Evolutionary conservation across 345 rosid species (phyloP), one percentile per base, ranked within the genome.

Genomic region (Eucalyptus viminalis): DNA sequence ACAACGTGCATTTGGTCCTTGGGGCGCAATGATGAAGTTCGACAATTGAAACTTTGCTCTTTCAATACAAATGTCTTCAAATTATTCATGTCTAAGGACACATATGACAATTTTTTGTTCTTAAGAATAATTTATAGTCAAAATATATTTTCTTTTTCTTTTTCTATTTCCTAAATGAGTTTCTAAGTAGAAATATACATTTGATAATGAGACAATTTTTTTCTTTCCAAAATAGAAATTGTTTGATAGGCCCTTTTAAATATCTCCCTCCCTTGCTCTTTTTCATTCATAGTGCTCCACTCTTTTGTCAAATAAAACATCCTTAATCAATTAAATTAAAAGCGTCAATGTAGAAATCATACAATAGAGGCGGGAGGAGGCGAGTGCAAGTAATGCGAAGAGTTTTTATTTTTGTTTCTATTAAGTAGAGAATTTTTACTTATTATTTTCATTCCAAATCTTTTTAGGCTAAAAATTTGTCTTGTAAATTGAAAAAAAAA

Each of bases 321-420:
- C 62, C 3, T 56, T 24, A 11, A 9, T 56, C 13, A 22, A 56
- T 56, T 9, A 9, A 54, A 54, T 54, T 54, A 4, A 56, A 24
- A 56, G 24, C 0, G 1, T 53, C 0, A 7, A 7, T 17, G 4
- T 0, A 53, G 0, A 53, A 53, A 53, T 53, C 2, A 0, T 19
- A 53, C 1, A 53, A 1, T 53, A 53, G 0, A 51, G 22, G 9
- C 1, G 3, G 1, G 0, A 53, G 9, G 4, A 51, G 9, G 9
- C 22, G 0, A 17, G 4, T 3, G 24, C 4, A 3, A 53, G 24
- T 19, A 53, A 53, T 7, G 4, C 0, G 9, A 53, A 53, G 1
- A 53, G 4, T 17, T 53, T 53, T 53, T 53, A 17, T 53, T 53
- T 53, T 0, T 51, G 0, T 51, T 51, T 51, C 1, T 17, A 0